Evolutionary conservation across 768 basidiomycete species (phyloP).

Genomic region (Gloeopeniophorella convolvens): DNA sequence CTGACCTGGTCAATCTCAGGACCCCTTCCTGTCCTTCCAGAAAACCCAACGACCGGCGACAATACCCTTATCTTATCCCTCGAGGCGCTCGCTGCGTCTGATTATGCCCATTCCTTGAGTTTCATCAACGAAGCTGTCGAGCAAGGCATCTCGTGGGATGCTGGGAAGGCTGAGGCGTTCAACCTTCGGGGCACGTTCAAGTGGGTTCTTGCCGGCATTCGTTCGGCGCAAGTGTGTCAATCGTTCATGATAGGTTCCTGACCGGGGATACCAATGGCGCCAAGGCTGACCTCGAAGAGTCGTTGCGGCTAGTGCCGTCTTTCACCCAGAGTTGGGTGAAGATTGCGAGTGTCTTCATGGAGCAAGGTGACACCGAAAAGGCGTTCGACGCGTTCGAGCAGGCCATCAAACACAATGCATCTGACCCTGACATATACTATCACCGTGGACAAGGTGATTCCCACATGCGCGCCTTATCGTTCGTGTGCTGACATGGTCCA

Average conservation of each 20-base stretch:
- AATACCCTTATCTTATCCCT: constrained; percentile 73
- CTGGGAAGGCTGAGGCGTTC: constrained; percentile 77
- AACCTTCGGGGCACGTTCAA: constrained; percentile 97
- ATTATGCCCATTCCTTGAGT: constrained; percentile 76
- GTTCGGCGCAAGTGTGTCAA: neutral
- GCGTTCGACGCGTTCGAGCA: constrained; percentile 91
- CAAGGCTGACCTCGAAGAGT: constrained; percentile 75
- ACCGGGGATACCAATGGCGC: constrained; percentile 78
- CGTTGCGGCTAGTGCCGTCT: constrained; percentile 55
- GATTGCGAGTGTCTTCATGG: constrained; percentile 96
- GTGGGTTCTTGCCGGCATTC: constrained; percentile 36
- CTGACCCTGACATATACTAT: constrained; percentile 96
- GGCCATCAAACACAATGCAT: constrained; percentile 73
- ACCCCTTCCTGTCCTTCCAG: constrained; percentile 64
- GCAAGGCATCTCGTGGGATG: constrained; percentile 75
- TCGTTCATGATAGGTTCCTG: constrained; percentile 60
- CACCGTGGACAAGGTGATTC: constrained; percentile 89
- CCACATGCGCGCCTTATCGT: neutral
- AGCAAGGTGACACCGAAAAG: constrained; percentile 71
- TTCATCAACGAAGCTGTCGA: constrained; percentile 80
- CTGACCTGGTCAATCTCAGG: constrained; percentile 36
- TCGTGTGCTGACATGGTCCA: constrained; percentile 25
- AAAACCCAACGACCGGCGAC: constrained; percentile 72
- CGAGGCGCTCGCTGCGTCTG: constrained; percentile 75
- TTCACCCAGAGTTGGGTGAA: constrained; percentile 92